phyloP scores from a whole-genome alignment of 202 grass and related monocot species.

The Carex sylvatica region DNA sequence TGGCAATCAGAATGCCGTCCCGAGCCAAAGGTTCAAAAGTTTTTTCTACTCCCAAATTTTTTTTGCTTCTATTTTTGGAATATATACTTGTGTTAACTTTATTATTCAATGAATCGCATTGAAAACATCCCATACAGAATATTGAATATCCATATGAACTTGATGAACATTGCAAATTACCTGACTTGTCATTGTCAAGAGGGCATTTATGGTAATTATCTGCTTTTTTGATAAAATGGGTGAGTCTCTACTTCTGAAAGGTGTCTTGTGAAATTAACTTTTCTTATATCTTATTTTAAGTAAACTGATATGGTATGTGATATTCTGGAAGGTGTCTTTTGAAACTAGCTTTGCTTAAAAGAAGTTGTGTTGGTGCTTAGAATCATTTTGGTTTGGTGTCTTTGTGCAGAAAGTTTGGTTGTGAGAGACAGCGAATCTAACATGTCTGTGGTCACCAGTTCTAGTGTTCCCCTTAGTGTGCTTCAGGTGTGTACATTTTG shows the following conservation, averaged over 20 bases:
- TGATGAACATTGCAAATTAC: not conserved
- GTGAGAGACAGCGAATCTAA: constrained; percentile 53
- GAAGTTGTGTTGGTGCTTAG: constrained; percentile 4
- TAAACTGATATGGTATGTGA: not conserved
- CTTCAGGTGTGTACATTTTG: constrained; percentile 54
- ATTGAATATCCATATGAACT: not conserved
- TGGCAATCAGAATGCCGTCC: constrained; percentile 70
- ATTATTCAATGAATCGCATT: not conserved
- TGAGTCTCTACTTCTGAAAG: not conserved
- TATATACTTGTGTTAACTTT: not conserved
- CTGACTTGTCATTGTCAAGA: not conserved
- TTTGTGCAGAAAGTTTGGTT: constrained; percentile 55
- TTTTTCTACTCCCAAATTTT: constrained; percentile 13
- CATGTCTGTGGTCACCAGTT: constrained; percentile 60
- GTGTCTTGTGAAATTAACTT: not conserved
- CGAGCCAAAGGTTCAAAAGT: constrained; percentile 66
- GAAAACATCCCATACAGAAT: not conserved
- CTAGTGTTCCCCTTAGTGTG: constrained; percentile 43
- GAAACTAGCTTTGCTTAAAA: not conserved
- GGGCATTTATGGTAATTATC: not conserved
- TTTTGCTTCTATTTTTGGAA: not conserved
- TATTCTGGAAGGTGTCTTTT: not conserved
- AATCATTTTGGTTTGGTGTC: constrained; percentile 25
- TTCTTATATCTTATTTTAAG: not conserved
- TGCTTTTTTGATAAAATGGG: not conserved